These are phyloP conservation scores for Mentha longifolia DNA, from an alignment of 257 asterid species.

Conservation along the genomic window DNA sequence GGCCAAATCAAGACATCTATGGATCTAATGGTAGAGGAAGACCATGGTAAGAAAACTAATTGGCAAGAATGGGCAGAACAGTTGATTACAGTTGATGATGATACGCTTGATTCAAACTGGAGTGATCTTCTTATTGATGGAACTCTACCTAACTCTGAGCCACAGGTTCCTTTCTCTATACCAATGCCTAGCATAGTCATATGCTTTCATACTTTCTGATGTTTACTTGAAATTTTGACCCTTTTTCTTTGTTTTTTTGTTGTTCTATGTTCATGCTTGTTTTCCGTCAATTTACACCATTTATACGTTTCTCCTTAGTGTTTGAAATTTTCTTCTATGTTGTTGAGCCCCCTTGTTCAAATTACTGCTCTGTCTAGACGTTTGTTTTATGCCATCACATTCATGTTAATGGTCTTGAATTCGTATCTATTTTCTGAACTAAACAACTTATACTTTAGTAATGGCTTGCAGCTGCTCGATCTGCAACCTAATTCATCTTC, in stretches of 20 bases:
- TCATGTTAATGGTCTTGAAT: slow-evolving; percentile 1
- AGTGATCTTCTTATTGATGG: slow-evolving; percentile 61
- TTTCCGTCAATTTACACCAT: neutral
- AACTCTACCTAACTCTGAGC: slow-evolving; percentile 54
- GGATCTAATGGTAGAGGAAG: slow-evolving; percentile 43
- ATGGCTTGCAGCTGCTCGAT: slow-evolving; percentile 49
- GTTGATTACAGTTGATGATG: slow-evolving; percentile 56
- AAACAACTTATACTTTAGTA: neutral
- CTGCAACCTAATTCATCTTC: slow-evolving; percentile 42
- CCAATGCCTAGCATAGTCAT: neutral
- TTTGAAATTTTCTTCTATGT: neutral
- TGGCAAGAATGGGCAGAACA: slow-evolving; percentile 74
- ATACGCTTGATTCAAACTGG: slow-evolving; percentile 61
- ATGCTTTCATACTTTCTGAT: neutral
- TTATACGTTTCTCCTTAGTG: neutral
- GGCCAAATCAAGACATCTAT: slow-evolving; percentile 50
- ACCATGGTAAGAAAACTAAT: slow-evolving; percentile 43
- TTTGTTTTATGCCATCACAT: neutral
- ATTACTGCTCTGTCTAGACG: neutral
- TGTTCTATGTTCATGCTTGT: neutral
- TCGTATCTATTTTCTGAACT: slow-evolving; percentile 1
- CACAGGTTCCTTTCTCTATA: slow-evolving; percentile 54
- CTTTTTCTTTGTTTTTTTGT: neutral
- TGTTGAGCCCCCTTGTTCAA: no score
- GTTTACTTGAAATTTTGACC: neutral